Percentiles rank a stretch among this genome's conserved stretches.
Conservation (phyloP, 2,329 filamentous ascomycete species). For the Diplocarpon rosae region DNA sequence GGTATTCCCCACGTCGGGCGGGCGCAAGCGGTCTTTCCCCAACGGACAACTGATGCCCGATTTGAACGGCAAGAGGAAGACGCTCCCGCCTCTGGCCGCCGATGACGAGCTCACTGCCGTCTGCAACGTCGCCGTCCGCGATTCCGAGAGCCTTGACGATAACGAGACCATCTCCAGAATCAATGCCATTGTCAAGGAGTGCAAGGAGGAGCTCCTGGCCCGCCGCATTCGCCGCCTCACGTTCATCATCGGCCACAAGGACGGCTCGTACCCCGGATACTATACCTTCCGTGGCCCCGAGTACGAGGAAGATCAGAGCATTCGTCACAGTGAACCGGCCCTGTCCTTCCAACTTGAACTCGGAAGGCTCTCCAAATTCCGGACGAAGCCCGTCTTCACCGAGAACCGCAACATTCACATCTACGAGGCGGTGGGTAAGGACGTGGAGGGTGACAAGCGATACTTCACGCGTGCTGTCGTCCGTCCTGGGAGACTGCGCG, state of each 20-base stretch:
- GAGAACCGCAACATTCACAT: constrained; percentile 99
- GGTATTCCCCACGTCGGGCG: constrained; percentile 52
- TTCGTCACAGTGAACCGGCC: constrained; percentile 93
- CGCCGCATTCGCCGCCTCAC: constrained; percentile 82
- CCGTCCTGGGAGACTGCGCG: constrained; percentile 81
- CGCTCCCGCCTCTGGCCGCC: constrained; percentile 42
- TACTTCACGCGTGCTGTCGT: constrained; percentile 98
- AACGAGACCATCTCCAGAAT: constrained; percentile 70
- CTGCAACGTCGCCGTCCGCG: constrained; percentile 81
- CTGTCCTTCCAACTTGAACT: constrained; percentile 98
- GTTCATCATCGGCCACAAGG: constrained; percentile 90
- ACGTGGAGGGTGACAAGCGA: constrained; percentile 89
- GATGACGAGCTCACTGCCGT: constrained; percentile 81
- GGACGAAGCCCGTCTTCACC: constrained; percentile 96
- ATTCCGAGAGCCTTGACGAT: constrained; percentile 76
- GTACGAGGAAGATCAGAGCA: constrained; percentile 86
- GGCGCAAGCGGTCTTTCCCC: constrained; percentile 43
- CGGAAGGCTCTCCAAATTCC: constrained; percentile 86
- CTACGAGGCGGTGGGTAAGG: constrained; percentile 93
- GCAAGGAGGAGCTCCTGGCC: constrained; percentile 72
- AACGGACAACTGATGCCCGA: constrained; percentile 54
- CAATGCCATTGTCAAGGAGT: constrained; percentile 61
- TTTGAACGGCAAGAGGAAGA: constrained; percentile 61
- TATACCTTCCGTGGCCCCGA: constrained; percentile 93
- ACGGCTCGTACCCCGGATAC: constrained; percentile 92